Base-by-base conservation (phyloP, 2,329 filamentous ascomycete species). In the Parascedosporium putredinis region DNA sequence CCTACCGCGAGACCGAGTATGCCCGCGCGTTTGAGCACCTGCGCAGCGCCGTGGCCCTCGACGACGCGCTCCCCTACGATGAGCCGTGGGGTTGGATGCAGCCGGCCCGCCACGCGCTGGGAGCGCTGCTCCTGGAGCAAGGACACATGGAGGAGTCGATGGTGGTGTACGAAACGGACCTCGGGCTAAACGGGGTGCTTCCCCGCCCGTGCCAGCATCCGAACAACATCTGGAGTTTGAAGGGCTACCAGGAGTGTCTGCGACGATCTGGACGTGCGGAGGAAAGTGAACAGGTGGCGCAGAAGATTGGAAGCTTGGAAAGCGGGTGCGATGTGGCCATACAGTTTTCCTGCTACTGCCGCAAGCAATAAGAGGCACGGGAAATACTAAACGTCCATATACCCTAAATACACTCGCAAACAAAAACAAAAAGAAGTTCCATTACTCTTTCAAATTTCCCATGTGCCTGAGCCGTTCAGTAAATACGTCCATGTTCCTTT, bases 61-160 rank as follows among this genome's bases (percentile, higher is more conserved):
- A 86, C 54, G 83, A 86, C 56, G 64, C 61, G 0, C 69, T 88
- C 24, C 79, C 78, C 0, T 88, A 86, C 53, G 81, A 83, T 45
- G 85, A 89, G 60, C 85, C 85, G 0, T 88, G 84, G 84, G 82
- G 81, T 0, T 88, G 84, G 84, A 87, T 88, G 83, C 81, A 86
- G 59, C 84, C 84, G 0, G 76, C 79, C 0, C 70, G 83, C 3
- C 84, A 88, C 61, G 84, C 84, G 0, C 83, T 83, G 47, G 84
- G 80, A 1, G 84, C 84, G 0, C 67, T 89, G 3, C 60, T 86
- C 25, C 68, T 86, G 10, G 84, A 88, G 58, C 83, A 84, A 57
- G 78, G 75, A 0, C 67, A 66, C n/a, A 66, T 76, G 0, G 69
- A 75, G 22, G 68, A 83, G 45, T 81, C 82, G 0, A 64, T 71